phyloP scores from a whole-genome alignment of 139 green algal species.

The Micractinium sp. region DNA sequence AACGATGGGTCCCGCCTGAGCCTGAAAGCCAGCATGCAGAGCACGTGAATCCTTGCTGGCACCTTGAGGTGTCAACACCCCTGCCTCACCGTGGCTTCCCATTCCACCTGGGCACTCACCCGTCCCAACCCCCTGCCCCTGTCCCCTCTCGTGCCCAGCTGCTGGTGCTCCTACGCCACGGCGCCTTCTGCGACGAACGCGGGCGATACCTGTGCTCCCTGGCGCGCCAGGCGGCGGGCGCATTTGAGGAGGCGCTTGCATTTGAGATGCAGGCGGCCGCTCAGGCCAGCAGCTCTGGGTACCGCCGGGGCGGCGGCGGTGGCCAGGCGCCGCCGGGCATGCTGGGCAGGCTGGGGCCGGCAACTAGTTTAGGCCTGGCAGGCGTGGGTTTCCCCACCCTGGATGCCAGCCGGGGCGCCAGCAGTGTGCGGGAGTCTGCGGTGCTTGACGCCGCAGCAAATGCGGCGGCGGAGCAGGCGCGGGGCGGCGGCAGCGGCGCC shows the following conservation, averaged over 20 bases:
- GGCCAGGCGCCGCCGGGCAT: not conserved
- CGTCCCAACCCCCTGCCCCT: not conserved
- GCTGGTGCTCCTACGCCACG: conserved; percentile 40
- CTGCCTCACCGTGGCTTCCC: too few species aligned
- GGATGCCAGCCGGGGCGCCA: not conserved
- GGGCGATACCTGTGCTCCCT: conserved; percentile 55
- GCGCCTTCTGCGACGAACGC: conserved; percentile 37
- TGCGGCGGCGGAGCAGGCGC: not conserved
- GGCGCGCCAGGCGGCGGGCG: not conserved
- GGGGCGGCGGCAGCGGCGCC: not conserved
- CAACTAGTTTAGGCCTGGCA: conserved; percentile 8
- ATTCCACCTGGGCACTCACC: not conserved
- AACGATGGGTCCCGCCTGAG: not conserved
- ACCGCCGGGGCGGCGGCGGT: not conserved
- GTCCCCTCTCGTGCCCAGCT: not conserved
- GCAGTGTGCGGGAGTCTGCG: not conserved
- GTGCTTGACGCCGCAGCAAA: conserved; percentile 9
- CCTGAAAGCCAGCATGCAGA: not conserved
- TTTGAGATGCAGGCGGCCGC: conserved; percentile 33
- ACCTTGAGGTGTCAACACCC: too few species aligned
- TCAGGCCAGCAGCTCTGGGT: conserved; percentile 31
- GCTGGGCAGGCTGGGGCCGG: conserved; percentile 14
- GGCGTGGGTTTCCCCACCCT: not conserved
- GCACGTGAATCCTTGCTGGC: not conserved
- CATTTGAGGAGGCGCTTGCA: conserved; percentile 18